Conservation (phyloP, 805 yeast genomes). For the Candida manassasensis region DNA sequence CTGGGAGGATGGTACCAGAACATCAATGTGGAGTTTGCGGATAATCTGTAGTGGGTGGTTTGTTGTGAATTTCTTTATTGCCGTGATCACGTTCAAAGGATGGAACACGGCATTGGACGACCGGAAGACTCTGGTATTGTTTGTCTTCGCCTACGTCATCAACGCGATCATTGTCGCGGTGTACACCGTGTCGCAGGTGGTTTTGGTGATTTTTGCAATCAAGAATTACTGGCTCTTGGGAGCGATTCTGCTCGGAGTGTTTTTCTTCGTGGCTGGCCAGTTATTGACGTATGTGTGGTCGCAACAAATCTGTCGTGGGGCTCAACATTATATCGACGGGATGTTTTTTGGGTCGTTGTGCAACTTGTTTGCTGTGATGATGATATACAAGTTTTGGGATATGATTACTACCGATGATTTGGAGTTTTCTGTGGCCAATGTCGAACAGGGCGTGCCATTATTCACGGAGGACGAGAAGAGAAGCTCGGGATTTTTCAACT, state of each 20-base stretch:
- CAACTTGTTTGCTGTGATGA: conserved; percentile 80
- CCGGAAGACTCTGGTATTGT: conserved; percentile 59
- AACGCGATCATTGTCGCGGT: conserved; percentile 62
- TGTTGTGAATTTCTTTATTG: conserved; percentile 58
- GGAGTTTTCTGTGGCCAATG: conserved; percentile 71
- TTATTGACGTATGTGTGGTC: conserved; percentile 69
- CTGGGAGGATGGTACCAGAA: conserved; percentile 89
- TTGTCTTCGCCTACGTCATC: conserved; percentile 63
- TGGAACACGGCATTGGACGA: conserved; percentile 51
- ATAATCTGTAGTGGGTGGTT: conserved; percentile 54
- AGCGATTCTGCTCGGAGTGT: conserved; percentile 63
- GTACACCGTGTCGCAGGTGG: conserved; percentile 63
- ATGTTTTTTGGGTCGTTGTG: conserved; percentile 78
- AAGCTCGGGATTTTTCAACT: conserved; percentile 12
- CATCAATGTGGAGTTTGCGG: conserved; percentile 56
- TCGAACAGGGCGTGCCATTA: conserved; percentile 33
- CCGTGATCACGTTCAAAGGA: conserved; percentile 65
- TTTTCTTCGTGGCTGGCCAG: conserved; percentile 81
- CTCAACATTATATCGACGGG: conserved; percentile 88
- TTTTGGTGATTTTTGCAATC: conserved; percentile 63
- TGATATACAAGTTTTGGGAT: conserved; percentile 96
- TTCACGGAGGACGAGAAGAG: conserved; percentile 31
- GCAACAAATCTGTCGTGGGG: conserved; percentile 56
- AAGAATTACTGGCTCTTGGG: conserved; percentile 87
- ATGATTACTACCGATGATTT: conserved; percentile 92